Base-by-base conservation (phyloP, 257 asterid genomes). In the Nicotiana otophora region DNA sequence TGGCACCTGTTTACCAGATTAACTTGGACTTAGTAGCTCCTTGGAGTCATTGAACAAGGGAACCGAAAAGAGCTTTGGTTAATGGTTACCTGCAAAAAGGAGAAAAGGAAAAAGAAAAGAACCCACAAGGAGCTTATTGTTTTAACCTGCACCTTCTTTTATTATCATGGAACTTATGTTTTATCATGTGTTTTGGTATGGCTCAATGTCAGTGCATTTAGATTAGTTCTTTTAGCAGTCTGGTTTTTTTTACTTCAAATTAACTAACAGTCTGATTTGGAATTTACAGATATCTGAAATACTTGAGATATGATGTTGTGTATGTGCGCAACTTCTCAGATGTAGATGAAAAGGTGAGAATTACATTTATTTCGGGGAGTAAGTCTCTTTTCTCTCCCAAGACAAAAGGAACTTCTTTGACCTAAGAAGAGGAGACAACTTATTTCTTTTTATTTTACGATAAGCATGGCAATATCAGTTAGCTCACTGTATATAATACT, bases 261-360 rank as follows among this genome's bases (percentile, higher is more conserved):
- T 63, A 15, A n/a, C 30, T 55, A 19, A 64, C 78, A 28, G 17
- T 65, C 1, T 81, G 1, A 48, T 63, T 64, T 23, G 10, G 65
- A 72, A 39, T 36, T 79, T 54, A 87, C 89, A 92, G 99, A 87
- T 93, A 87, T 84, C 89, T 94, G 77, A 90, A 79, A 82, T 86
- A 87, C 84, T 57, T 94, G 90, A 94, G 95, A 55, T 93, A 91
- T 77, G 97, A 93, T 62, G 98, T 94, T 80, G 86, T 86, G 68
- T 94, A 92, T 87, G 97, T 93, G 16, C 92, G 95, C 82, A 94
- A 94, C 86, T 94, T 92, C 90, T 91, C 97, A 14, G 97, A 94
- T 82, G 93, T 93, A 39, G 98, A 94, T 87, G 97, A 94, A 87
- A 94, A 94, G 98, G 79, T 72, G 79, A 72, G 79, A 26, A 12